These are phyloP conservation scores for Fusarium citri DNA, from an alignment of 2,329 filamentous ascomycete genomes.

Conservation along the genomic window DNA sequence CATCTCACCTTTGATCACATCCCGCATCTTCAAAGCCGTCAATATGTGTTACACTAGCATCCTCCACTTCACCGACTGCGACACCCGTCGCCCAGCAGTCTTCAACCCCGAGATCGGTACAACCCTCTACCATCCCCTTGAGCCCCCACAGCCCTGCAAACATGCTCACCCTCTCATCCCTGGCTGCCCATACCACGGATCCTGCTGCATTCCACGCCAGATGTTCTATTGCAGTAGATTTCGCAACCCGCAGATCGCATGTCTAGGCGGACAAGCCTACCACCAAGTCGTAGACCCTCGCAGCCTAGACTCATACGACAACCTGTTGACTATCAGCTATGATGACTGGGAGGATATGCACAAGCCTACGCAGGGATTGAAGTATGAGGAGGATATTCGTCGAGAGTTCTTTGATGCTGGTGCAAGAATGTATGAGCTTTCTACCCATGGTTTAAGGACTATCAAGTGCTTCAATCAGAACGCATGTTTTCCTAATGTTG, in stretches of 20 bases:
- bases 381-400: conserved; percentile 20
- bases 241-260: background rate
- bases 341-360: background rate
- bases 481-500: rapidly evolving
- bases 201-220: conserved; percentile 2
- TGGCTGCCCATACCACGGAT: conserved; percentile 13
- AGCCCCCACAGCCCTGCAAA: conserved; percentile 8
- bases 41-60: conserved; percentile 27
- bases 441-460: background rate
- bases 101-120: conserved; percentile 4
- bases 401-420: conserved; percentile 23
- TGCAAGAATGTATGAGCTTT: conserved; percentile 1
- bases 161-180: background rate
- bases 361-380: background rate
- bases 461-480: background rate
- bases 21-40: too few relatives aligned
- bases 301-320: background rate
- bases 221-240: background rate
- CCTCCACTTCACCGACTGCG: conserved; percentile 26
- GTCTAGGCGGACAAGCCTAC: conserved; percentile 19
- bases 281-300: conserved; percentile 8
- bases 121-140: conserved; percentile 25
- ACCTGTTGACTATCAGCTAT: background rate
- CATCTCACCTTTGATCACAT: background rate
- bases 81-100: conserved; percentile 26